phyloP scores from a whole-genome alignment of 192 early-diverging fungal genomes.

The Podila epigama region DNA sequence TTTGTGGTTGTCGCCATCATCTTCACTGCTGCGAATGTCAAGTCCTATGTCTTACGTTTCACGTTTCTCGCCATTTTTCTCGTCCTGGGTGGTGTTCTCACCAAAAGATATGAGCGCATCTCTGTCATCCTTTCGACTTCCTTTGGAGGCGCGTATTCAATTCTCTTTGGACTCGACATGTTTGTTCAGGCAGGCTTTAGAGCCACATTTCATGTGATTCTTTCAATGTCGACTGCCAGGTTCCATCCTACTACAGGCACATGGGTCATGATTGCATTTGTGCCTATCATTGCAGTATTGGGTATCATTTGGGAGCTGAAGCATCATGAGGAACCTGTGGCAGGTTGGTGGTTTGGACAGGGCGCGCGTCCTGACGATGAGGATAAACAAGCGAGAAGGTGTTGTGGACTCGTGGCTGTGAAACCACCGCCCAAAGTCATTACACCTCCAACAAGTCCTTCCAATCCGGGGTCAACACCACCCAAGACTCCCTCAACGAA shows the following conservation, averaged over 20 bases:
- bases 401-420: background rate
- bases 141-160: conserved; percentile 39
- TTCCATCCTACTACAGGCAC: conserved; percentile 32
- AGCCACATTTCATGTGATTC: conserved; percentile 42
- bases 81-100: conserved; percentile 20
- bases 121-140: conserved; percentile 49
- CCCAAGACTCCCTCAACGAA: background rate
- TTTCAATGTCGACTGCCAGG: conserved; percentile 15
- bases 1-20: conserved; percentile 33
- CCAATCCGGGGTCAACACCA: background rate
- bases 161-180: conserved; percentile 52
- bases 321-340: conserved; percentile 39
- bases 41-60: conserved; percentile 32
- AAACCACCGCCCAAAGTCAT: background rate
- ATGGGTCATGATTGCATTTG: conserved; percentile 46
- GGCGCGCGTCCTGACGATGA: conserved; percentile 33
- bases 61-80: conserved; percentile 15
- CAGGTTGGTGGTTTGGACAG: conserved; percentile 36
- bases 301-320: conserved; percentile 43
- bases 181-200: conserved; percentile 45
- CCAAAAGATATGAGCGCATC: conserved; percentile 30
- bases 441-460: background rate
- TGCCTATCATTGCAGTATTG: conserved; percentile 32
- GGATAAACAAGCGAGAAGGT: conserved; percentile 7
- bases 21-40: conserved; percentile 37